Evolutionary conservation across 2,329 filamentous ascomycete genomes (phyloP).

Genomic region (Chaetothyriales sp.): DNA sequence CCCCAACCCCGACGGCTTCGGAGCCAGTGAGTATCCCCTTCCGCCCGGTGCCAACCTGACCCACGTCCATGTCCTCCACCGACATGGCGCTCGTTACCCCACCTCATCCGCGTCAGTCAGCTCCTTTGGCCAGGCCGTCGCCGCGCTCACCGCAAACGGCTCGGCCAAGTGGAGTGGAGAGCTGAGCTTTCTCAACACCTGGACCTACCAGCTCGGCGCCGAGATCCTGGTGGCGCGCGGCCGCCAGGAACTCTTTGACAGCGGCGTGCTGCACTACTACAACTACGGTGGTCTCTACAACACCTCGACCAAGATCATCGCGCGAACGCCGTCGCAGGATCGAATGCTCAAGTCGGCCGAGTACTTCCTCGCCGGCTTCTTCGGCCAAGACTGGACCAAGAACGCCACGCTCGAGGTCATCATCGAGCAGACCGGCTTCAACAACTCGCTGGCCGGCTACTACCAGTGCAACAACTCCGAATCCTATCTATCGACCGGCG

Average conservation of each 20-base stretch:
- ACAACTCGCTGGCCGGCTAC: slow-evolving; percentile 56
- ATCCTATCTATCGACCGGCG: slow-evolving; percentile 34
- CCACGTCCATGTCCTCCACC: slow-evolving; percentile 58
- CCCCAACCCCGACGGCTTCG: slow-evolving; percentile 55
- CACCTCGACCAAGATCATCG: slow-evolving; percentile 57
- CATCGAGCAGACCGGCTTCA: slow-evolving; percentile 50
- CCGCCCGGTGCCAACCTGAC: slow-evolving; percentile 54
- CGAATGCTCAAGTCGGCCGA: slow-evolving; percentile 66
- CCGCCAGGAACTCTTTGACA: slow-evolving; percentile 59
- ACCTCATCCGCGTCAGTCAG: slow-evolving; percentile 45
- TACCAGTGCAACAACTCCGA: slow-evolving; percentile 51
- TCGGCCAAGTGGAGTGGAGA: slow-evolving; percentile 44
- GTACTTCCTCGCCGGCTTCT: slow-evolving; percentile 68
- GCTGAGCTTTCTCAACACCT: slow-evolving; percentile 54
- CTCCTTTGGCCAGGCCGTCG: slow-evolving; percentile 44
- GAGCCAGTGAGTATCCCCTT: slow-evolving; percentile 53
- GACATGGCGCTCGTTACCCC: slow-evolving; percentile 62
- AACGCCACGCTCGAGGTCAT: slow-evolving; percentile 61
- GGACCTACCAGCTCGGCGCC: slow-evolving; percentile 54
- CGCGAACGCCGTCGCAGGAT: slow-evolving; percentile 60
- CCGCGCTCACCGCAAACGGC: slow-evolving; percentile 35
- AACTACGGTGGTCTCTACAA: slow-evolving; percentile 56
- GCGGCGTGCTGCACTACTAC: slow-evolving; percentile 57
- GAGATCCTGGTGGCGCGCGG: slow-evolving; percentile 62
- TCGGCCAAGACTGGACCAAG: slow-evolving; percentile 58